Evolutionary conservation across 2,329 filamentous ascomycete genomes (phyloP), one percentile per base, ranked within the genome.

Genomic region (Penicillium vulpinum): DNA sequence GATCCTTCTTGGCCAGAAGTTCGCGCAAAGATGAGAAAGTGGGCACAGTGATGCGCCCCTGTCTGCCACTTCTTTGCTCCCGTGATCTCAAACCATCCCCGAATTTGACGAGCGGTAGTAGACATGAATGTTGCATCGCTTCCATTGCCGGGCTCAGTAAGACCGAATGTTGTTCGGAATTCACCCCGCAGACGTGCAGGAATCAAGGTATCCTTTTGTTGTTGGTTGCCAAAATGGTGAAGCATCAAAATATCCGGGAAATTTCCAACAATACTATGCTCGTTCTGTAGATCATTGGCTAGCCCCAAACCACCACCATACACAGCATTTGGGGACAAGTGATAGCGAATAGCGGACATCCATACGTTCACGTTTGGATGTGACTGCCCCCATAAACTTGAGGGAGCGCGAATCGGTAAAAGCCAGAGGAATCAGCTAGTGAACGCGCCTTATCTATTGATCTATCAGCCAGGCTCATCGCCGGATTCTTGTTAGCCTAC

Each of bases 31-130:
- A 87, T 73, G 29, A 87, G 80, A 65, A 83, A 83, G 70, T 87
- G 84, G 2, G 84, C 87, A 21, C 83, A 84, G 56, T 75, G 74
- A 64, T 87, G 84, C 71, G 85, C 84, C 3, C 84, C 84, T 2
- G 83, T 86, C 75, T 87, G 85, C 85, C 85, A 88, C 71, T 83
- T 85, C 74, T 88, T 87, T 46, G 74, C 76, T 3, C 85, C 85
- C 45, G 81, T 82, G 63, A 87, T 79, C 40, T 66, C 62, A 44
- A 62, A 81, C 46, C 79, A 74, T 4, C 73, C 74, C 13, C 64
- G 77, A 62, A 78, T 76, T 24, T 73, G 76, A 31, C 62, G 71
- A 2, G 82, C 85, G 26, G 69, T 74, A 0, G 85, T 87, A 22
- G 77, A 80, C 83, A 87, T 86, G 65, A 83, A 81, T 3, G 85